These are phyloP conservation scores for Pyrenophora tritici-repentis DNA, from an alignment of 2,329 filamentous ascomycete genomes.

Conservation along the genomic window DNA sequence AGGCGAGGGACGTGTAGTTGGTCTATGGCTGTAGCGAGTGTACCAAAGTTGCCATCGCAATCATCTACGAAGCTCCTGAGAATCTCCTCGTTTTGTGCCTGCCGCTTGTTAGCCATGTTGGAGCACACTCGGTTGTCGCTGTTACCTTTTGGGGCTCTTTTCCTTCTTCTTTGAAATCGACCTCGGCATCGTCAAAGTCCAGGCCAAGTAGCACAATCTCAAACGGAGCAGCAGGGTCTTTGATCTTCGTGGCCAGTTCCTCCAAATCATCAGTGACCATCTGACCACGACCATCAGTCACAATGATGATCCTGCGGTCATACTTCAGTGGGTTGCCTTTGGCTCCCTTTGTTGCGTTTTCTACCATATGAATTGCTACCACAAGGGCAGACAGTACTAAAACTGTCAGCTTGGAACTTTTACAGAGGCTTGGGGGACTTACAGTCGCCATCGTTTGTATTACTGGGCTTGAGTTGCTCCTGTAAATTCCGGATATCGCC, in stretches of 20 bases:
- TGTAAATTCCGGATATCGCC: constrained; percentile 69
- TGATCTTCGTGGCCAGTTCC: constrained; percentile 74
- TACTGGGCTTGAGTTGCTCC: constrained; percentile 67
- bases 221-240: constrained; percentile 67
- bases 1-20: constrained; percentile 77
- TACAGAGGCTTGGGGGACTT: constrained; percentile 19
- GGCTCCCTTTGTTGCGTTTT: constrained; percentile 77
- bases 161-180: constrained; percentile 88
- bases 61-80: constrained; percentile 67
- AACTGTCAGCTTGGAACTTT: constrained; percentile 16
- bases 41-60: constrained; percentile 78
- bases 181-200: constrained; percentile 91
- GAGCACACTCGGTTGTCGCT: background rate
- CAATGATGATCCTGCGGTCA: constrained; percentile 67
- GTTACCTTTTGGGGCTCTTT: constrained; percentile 73
- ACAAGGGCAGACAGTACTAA: constrained; percentile 79
- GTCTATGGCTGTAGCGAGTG: constrained; percentile 80
- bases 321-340: constrained; percentile 49
- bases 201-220: constrained; percentile 81
- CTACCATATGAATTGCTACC: constrained; percentile 87
- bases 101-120: constrained; percentile 19
- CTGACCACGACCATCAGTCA: constrained; percentile 77
- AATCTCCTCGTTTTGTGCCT: constrained; percentile 73
- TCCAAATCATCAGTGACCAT: constrained; percentile 75
- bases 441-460: constrained; percentile 74